Percentiles rank a stretch among this genome's conserved stretches.
Conservation (phyloP, 306 rosid species). For the Canavalia gladiata region DNA sequence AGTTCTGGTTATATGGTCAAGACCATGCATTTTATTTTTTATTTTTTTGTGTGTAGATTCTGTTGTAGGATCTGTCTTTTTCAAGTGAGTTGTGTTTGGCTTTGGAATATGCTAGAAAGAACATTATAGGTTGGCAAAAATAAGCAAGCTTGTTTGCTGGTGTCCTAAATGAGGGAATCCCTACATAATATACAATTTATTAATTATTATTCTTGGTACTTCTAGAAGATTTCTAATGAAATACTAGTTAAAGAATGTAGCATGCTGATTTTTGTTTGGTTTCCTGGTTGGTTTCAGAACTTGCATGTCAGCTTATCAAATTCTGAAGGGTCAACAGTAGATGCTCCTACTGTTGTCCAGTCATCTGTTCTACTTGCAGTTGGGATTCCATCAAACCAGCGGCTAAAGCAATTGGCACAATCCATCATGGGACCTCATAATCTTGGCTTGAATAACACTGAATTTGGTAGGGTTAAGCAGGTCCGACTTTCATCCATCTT, state of each 20-base stretch:
- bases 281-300: conserved; percentile 70
- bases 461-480: conserved; percentile 92
- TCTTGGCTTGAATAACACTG: conserved; percentile 88
- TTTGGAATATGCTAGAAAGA: conserved; percentile 22
- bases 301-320: conserved; percentile 72
- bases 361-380: conserved; percentile 71
- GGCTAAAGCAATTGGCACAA: conserved; percentile 88
- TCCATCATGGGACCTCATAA: conserved; percentile 84
- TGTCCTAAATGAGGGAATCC: conserved; percentile 23
- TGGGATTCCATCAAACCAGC: conserved; percentile 72
- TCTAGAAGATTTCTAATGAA: conserved; percentile 31
- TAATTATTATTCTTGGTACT: conserved; percentile 27
- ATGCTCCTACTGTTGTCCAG: conserved; percentile 79
- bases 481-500: conserved; percentile 81
- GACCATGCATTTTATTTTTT: neutral
- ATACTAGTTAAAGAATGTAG: conserved; percentile 35
- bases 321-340: conserved; percentile 77
- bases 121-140: neutral
- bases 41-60: conserved; percentile 13
- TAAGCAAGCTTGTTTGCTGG: conserved; percentile 32
- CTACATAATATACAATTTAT: conserved; percentile 24
- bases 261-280: conserved; percentile 45
- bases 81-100: conserved; percentile 35
- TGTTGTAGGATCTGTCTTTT: conserved; percentile 17
- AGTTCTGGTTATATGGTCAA: conserved; percentile 39